phyloP scores from a whole-genome alignment of 768 basidiomycete species.

The Clathrus columnatus region DNA sequence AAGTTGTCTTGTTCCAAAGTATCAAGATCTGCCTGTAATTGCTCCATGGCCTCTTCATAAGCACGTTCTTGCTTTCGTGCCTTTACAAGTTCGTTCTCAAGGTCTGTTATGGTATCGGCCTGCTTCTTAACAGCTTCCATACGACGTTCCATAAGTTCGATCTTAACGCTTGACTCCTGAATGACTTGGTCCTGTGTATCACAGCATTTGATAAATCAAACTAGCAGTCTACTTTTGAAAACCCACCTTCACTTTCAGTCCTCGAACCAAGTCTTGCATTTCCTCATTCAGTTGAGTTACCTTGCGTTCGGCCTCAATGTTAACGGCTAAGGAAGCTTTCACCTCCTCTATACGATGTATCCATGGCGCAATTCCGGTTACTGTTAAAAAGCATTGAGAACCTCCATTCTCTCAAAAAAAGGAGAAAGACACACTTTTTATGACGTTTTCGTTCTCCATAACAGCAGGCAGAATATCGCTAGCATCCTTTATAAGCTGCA shows the following conservation, averaged over 20 bases:
- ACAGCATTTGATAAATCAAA: neutral
- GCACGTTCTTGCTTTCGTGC: constrained; percentile 81
- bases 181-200: constrained; percentile 70
- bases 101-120: constrained; percentile 70
- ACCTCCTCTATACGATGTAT: constrained; percentile 71
- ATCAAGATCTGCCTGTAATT: constrained; percentile 84
- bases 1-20: constrained; percentile 79
- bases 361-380: constrained; percentile 79
- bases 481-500: constrained; percentile 62
- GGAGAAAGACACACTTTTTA: constrained; percentile 56
- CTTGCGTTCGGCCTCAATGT: constrained; percentile 87
- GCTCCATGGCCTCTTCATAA: constrained; percentile 91
- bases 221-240: neutral
- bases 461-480: constrained; percentile 60
- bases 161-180: constrained; percentile 85
- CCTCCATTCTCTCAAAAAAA: neutral
- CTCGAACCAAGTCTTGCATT: constrained; percentile 78
- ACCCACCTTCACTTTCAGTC: constrained; percentile 50
- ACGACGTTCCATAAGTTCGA: constrained; percentile 89
- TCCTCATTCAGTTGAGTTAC: constrained; percentile 82
- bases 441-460: constrained; percentile 65
- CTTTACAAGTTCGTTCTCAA: constrained; percentile 74
- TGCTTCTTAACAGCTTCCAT: constrained; percentile 90
- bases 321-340: constrained; percentile 73
- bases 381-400: constrained; percentile 27